phyloP scores from a whole-genome alignment of 1,284 basidiomycete genomes.

The Cryptococcus sp. region DNA sequence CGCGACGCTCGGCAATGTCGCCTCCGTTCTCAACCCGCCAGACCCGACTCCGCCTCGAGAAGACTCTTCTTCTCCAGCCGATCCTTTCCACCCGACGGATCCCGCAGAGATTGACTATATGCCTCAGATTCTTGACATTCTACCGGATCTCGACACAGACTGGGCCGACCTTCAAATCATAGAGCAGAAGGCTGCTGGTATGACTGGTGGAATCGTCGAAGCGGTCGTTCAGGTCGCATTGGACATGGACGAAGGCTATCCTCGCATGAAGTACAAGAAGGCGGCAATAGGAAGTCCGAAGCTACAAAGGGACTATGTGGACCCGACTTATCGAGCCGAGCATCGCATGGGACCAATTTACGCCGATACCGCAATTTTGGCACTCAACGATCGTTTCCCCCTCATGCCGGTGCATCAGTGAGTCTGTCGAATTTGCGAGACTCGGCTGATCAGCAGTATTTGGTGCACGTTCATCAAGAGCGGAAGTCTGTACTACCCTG shows the following conservation, averaged over 20 bases:
- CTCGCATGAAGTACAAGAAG: too few relatives aligned
- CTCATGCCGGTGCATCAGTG: conserved; percentile 21
- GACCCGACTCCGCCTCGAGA: too few relatives aligned
- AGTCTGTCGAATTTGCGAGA: background rate
- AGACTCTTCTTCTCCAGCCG: too few relatives aligned
- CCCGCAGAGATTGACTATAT: too few relatives aligned
- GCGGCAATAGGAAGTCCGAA: conserved; percentile 8
- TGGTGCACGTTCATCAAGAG: conserved; percentile 4
- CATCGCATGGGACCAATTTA: conserved; percentile 21
- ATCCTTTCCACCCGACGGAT: too few relatives aligned
- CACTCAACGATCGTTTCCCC: conserved; percentile 24
- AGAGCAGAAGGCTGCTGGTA: conserved; percentile 2
- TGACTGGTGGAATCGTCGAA: conserved; percentile 4
- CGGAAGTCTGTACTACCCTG: conserved; percentile 20
- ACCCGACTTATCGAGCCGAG: conserved; percentile 6
- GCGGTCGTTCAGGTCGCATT: conserved; percentile 24
- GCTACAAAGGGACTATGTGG: conserved; percentile 14
- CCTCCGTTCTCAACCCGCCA: too few relatives aligned
- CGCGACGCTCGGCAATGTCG: too few relatives aligned
- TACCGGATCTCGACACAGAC: conserved; percentile 33
- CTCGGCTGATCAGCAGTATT: conserved; percentile 17
- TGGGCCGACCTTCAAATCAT: conserved; percentile 19
- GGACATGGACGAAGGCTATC: conserved; percentile 29
- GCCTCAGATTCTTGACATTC: conserved; percentile 30
- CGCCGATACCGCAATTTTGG: too few relatives aligned